Percentiles rank a stretch among this genome's conserved stretches.
Evolutionary conservation across 78 protist species (phyloP).

Genomic region (Chrysochromulina parva): DNA sequence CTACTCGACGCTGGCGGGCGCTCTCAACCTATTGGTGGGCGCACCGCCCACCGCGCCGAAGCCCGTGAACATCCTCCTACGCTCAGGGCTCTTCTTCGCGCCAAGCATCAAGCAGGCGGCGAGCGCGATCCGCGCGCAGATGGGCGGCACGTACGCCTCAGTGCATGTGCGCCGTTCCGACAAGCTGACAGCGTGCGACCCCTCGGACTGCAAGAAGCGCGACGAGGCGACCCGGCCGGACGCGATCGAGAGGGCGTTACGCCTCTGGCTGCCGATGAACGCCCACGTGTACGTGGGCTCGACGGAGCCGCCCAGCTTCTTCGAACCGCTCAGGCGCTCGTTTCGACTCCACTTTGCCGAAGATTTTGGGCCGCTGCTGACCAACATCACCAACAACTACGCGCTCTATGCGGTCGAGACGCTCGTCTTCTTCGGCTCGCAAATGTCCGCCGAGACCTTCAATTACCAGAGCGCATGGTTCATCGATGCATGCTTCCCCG

Average conservation of each 20-base stretch:
- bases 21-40: neutral
- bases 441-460: neutral
- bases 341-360: neutral
- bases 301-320: neutral
- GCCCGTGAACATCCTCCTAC: neutral
- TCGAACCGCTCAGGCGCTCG: neutral
- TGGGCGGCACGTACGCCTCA: neutral
- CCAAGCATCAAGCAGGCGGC: neutral
- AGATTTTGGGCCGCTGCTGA: neutral
- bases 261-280: neutral
- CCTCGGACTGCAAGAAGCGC: neutral
- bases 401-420: constrained; percentile 1
- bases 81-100: constrained; percentile 17
- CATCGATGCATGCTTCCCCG: neutral
- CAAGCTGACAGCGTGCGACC: neutral
- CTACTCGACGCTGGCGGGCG: neutral
- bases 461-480: neutral
- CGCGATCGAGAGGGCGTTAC: neutral
- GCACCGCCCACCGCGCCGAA: neutral
- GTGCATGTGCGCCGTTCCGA: constrained; percentile 28
- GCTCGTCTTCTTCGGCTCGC: neutral
- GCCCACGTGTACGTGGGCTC: neutral
- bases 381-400: constrained; percentile 10
- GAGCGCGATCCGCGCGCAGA: neutral
- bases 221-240: neutral